Evolutionary conservation across 257 asterid species (phyloP).

Genomic region (Gentiana macrophylla): DNA sequence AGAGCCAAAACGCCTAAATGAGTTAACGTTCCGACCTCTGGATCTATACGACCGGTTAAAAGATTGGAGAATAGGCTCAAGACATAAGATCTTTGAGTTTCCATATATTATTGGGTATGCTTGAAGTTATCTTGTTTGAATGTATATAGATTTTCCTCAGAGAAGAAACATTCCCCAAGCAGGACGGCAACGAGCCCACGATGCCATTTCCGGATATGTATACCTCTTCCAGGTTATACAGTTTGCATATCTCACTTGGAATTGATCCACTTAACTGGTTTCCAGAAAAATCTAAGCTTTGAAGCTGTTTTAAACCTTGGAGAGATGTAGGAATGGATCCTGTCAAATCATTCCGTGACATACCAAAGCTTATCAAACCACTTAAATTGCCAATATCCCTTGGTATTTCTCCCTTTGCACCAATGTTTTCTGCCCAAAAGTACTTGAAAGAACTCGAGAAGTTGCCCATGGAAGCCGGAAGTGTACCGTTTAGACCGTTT

Average conservation of each 20-base stretch:
- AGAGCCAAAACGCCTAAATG: background rate
- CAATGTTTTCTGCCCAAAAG: background rate
- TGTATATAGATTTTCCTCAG: background rate
- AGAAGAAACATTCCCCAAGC: background rate
- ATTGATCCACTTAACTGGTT: conserved; percentile 1
- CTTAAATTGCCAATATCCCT: background rate
- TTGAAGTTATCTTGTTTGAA: background rate
- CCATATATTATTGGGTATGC: background rate
- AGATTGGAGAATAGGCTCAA: background rate
- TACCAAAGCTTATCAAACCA: background rate
- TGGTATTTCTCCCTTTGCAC: background rate
- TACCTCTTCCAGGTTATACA: background rate
- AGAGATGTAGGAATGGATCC: background rate
- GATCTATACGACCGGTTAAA: background rate
- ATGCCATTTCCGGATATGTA: background rate
- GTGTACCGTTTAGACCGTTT: background rate
- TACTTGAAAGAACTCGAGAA: background rate
- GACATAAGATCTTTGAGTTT: background rate
- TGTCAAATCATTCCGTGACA: background rate
- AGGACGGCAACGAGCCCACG: background rate
- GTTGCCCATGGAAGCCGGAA: background rate
- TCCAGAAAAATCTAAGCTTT: background rate
- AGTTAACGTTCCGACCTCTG: background rate
- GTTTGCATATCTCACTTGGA: background rate
- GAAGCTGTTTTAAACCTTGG: background rate